Base-by-base conservation (phyloP, 192 early-diverging fungal species). In the Phlyctochytrium planicorne region DNA sequence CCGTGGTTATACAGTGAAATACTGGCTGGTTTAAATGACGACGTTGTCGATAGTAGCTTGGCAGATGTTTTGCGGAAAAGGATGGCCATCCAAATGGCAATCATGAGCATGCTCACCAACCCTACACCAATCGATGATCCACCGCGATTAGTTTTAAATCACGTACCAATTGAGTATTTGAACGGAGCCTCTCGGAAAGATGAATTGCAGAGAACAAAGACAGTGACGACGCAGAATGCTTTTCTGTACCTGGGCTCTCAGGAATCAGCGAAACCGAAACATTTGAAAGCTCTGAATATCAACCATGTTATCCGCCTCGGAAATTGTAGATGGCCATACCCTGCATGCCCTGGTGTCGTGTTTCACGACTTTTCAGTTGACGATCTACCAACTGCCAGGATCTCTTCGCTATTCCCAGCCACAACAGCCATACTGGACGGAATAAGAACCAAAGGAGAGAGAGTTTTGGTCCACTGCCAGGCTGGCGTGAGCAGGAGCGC, bases 401-500 rank as follows among this genome's bases (percentile, higher is more conserved):
- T 57, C 16, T 57, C 55, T 14, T 57, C 55, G 20, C 25, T 57
- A 27, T 57, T 57, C 55, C 27, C 55, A 27, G 27, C 55, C 20
- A 57, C 55, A 4, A 25, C 55, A 29, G 27, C 16, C 4, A 10
- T 57, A 25, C 16, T 57, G 10, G 55, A 57, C 55, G 55, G 55
- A 25, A 57, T 57, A 12, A 10, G 27, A 6, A 29, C 25, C 20
- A 12, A 27, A 6, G 55, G 55, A 6, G 55, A 57, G 27, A 10
- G 47, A 3, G 80, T 92, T 16, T 74, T 94, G 10, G 88, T 94
- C 16, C 89, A 91, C 66, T 94, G 92, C 78, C 90, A 92, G 69
- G 76, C 87, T 66, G 92, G 92, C 30, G 88, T 94, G 32, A 90
- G 91, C 25, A 78, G 92, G 60, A 92, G 91, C 31, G 91, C 92